Evolutionary conservation across 768 basidiomycete species (phyloP), one percentile per base, ranked within the genome.

Genomic region (Termitomyces sp.): DNA sequence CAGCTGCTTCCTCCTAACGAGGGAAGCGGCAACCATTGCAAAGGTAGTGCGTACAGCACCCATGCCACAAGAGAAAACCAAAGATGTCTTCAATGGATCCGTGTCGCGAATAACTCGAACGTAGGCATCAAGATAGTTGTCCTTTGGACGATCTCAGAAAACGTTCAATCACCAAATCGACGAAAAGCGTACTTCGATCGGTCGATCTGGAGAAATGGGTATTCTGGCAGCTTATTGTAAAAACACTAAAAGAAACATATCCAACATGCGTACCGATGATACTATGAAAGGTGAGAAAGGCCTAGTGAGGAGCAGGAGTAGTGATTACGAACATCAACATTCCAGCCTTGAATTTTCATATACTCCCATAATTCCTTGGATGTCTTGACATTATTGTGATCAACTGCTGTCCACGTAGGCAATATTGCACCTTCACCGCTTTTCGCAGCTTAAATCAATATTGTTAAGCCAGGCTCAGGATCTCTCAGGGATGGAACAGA

Each of bases 61-160:
- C 86, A 96, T 94, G 33, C 97, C 96, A 69, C 96, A 98, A 50
- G 90, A 94, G 70, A 98, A 98, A 4, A 98, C 90, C 20, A 98
- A 76, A 0, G 90, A 86, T 0, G 93, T 94, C 18, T 77, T 77
- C 4, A 87, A 73, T 2, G 96, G 95, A 64, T 96, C 91, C 0
- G 88, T 83, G 39, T 81, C 72, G 60, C 85, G 83, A 58, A 99
- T 88, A 34, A 96, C 86, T 3, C 79, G 80, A 20, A 95, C 77
- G 69, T 98, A 99, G 0, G 91, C 90, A 70, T 98, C 97, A 18
- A 99, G 84, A 70, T 99, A 98, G 66, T 95, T 94, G 70, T 97
- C 91, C 86, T 91, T 59, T 2, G 37, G 39, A 33, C 26, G n/a
- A 24, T 53, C 49, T 55, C 54, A 50, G 54, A 26, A 26, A 8